phyloP scores from a whole-genome alignment of 2,329 filamentous ascomycete species.

The Coleophoma crateriformis region DNA sequence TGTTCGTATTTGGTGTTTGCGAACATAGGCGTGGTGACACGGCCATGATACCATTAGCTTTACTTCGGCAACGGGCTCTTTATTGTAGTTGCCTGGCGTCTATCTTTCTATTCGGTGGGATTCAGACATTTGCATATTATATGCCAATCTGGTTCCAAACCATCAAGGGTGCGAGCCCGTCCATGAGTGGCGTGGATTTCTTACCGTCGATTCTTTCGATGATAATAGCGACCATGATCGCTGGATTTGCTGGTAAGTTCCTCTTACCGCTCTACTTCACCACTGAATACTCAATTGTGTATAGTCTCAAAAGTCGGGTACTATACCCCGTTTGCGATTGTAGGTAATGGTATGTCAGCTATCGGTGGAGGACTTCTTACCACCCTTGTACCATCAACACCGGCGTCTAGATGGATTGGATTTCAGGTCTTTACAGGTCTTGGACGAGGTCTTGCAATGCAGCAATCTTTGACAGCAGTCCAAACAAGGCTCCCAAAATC shows the following conservation, averaged over 20 bases:
- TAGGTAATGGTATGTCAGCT: constrained; percentile 22
- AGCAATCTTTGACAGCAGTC: constrained; percentile 25
- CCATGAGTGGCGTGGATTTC: constrained; percentile 19
- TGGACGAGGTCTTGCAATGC: constrained; percentile 14
- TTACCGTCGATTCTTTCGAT: constrained; percentile 15
- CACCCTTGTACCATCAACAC: constrained; percentile 17
- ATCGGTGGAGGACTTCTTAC: constrained; percentile 29
- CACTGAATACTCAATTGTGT: too few relatives aligned
- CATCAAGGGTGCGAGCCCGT: constrained; percentile 17
- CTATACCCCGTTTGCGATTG: constrained; percentile 25
- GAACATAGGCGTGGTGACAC: constrained; percentile 17
- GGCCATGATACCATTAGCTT: constrained; percentile 17
- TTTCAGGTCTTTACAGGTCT: constrained; percentile 19
- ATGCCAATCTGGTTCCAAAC: constrained; percentile 27
- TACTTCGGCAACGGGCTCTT: constrained; percentile 16
- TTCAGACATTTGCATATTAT: constrained; percentile 15
- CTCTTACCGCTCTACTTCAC: neutral
- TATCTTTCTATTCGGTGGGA: constrained; percentile 4
- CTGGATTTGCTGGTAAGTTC: constrained; percentile 14
- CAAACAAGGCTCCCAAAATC: constrained; percentile 23
- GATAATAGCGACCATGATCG: constrained; percentile 10
- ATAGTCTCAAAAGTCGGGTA: constrained; percentile 24
- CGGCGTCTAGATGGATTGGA: constrained; percentile 12
- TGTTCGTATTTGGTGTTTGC: constrained; percentile 15
- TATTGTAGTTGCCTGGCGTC: constrained; percentile 4